These are phyloP conservation scores for Spiraea crenata DNA, from an alignment of 331 rosid species.

Conservation along the genomic window DNA sequence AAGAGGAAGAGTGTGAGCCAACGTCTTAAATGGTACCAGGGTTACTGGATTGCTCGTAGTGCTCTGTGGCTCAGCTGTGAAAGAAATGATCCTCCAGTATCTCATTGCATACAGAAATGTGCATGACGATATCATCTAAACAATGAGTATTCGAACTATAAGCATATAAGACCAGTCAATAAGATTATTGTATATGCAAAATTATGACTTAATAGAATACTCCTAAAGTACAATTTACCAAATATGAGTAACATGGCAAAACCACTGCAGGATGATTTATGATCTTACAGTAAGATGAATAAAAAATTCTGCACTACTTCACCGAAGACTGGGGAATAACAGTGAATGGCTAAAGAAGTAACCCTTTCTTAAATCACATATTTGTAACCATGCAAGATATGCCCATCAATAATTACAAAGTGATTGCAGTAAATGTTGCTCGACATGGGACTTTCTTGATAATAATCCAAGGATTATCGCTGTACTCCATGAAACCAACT, in stretches of 20 bases:
- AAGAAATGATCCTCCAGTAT: conserved; percentile 52
- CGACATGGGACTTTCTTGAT: not conserved
- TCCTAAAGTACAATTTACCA: not conserved
- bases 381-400: not conserved
- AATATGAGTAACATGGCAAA: too few species aligned
- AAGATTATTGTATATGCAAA: not conserved
- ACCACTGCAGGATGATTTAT: too few species aligned
- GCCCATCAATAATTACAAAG: not conserved
- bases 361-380: not conserved
- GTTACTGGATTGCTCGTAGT: conserved; percentile 35
- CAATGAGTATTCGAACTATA: conserved; percentile 4
- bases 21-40: conserved; percentile 43
- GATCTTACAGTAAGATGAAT: not conserved
- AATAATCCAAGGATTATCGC: not conserved
- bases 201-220: not conserved
- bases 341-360: not conserved
- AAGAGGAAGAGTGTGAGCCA: conserved; percentile 60
- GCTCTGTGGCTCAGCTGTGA: conserved; percentile 43
- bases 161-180: not conserved
- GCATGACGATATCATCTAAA: conserved; percentile 51
- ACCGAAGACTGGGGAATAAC: not conserved
- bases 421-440: not conserved
- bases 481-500: conserved; percentile 1
- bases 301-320: not conserved
- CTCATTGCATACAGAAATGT: conserved; percentile 53